phyloP scores from a whole-genome alignment of 257 asterid species.

The Eustoma russellianum region DNA sequence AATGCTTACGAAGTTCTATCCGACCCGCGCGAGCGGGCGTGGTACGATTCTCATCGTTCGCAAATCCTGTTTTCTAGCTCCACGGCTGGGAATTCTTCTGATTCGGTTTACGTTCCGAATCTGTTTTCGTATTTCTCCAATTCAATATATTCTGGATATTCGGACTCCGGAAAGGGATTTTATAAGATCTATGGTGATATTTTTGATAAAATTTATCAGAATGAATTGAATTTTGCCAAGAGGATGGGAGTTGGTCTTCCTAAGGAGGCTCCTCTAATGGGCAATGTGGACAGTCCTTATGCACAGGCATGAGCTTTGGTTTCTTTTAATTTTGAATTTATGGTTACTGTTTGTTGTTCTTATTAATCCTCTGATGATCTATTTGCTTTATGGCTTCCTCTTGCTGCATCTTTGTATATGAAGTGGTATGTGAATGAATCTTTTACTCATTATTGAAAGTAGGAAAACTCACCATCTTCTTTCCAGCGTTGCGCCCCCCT shows the following conservation, averaged over 20 bases:
- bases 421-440: background rate
- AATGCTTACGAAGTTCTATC: constrained; percentile 93
- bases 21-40: constrained; percentile 76
- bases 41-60: constrained; percentile 97
- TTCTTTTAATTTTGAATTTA: background rate
- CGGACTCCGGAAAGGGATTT: constrained; percentile 78
- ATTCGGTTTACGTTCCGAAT: constrained; percentile 43
- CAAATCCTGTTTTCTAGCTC: constrained; percentile 60
- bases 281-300: constrained; percentile 75
- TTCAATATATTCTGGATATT: constrained; percentile 70
- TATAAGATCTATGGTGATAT: constrained; percentile 74
- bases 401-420: background rate
- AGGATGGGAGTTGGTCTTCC: constrained; percentile 55
- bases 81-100: constrained; percentile 20
- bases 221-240: constrained; percentile 57
- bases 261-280: constrained; percentile 81
- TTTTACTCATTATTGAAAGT: too few species aligned
- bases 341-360: background rate
- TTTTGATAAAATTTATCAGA: constrained; percentile 56
- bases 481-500: too few species aligned
- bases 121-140: constrained; percentile 72
- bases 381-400: too few species aligned
- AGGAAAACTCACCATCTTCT: too few species aligned
- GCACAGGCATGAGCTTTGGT: constrained; percentile 38
- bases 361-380: background rate